Evolutionary conservation across 2,329 filamentous ascomycete genomes (phyloP), one percentile per base, ranked within the genome.

Genomic region (Botrytis porri): DNA sequence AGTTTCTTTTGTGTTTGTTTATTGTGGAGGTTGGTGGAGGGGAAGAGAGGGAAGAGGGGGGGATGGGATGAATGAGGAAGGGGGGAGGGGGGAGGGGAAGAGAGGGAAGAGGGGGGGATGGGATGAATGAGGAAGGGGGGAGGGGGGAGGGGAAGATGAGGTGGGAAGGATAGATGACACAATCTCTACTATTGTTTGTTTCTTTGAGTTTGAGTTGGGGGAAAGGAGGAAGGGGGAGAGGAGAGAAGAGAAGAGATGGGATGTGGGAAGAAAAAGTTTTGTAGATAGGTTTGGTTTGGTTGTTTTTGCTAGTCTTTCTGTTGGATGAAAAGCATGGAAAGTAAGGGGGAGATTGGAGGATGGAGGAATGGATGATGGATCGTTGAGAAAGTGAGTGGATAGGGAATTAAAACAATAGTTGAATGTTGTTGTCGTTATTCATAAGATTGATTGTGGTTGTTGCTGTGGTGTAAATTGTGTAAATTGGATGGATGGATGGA

Each of bases 1-100:
- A 29, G 14, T 67, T 67, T 67, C 64, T 67, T 67, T 67, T 67
- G 35, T 67, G 25, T 20, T 57, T 67, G 9, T 14, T n/a, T 29
- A 37, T 51, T 65, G 43, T 48, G 14, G 20, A n/a, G 16, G 5
- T 65, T 35, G 41, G 20, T 29, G 4, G 20, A 37, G 10, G 2
- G 4, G 29, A 18, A 5, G 10, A 20, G 14, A 8, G 16, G 37
- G 63, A n/a, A 37, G 10, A 8, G 16, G 20, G 16, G 22, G 16
- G n/a, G 22, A 6, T 25, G 22, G 3, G 22, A 51, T 14, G 10
- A 51, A 51, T 12, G 48, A 6, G 41, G 39, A 22, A 32, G 43
- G 45, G 12, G 29, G 4, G 12, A 35, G 29, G n/a, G 5, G 43
- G 10, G n/a, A 62, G 22, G 25, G 29, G 9, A 25, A 20, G 43